Evolutionary conservation across 345 rosid species (phyloP), one percentile per base, ranked within the genome.

Genomic region (Syzygium aromaticum): DNA sequence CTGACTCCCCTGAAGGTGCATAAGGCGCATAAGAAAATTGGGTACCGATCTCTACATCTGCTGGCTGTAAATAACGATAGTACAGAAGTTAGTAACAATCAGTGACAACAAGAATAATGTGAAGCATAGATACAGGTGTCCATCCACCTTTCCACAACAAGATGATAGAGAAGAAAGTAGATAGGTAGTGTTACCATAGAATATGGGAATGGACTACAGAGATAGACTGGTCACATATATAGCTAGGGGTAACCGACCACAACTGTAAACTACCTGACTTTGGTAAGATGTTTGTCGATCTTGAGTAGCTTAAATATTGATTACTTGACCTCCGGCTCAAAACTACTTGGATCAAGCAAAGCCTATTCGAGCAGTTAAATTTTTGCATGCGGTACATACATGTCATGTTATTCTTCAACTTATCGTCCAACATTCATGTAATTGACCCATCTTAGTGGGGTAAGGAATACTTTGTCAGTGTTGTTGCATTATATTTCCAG

Each of bases 11-110:
- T 38, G 95, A 63, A 88, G 94, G 89, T 84, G 91, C 91, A 89
- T 89, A 91, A n/a, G 95, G 91, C 78, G 90, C 89, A 90, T 90
- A 93, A 84, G 87, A 89, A 86, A 94, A 93, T n/a, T 91, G 93
- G 84, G 90, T 94, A 49, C 87, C 94, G 25, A 90, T 86, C 86
- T 92, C 96, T 86, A 87, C 91, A n/a, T 92, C 95, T 83, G 87
- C 96, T 93, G 91, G 93, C 93, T 87, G 90, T 63, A 88, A 86
- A 88, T 73, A 73, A 73, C 14, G 5, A 73, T 38, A 38, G 27
- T 14, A 9, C 82, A 9, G 49, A 73, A 73, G 49, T 73, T 40
- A 73, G 82, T 33, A 19, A 73, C 82, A 38, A 73, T 73, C 82
- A 38, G 49, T 73, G 21, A 38, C 19, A 73, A 73, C 82, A 10